Evolutionary conservation across 306 rosid species (phyloP).

Genomic region (Rosa multiflora): DNA sequence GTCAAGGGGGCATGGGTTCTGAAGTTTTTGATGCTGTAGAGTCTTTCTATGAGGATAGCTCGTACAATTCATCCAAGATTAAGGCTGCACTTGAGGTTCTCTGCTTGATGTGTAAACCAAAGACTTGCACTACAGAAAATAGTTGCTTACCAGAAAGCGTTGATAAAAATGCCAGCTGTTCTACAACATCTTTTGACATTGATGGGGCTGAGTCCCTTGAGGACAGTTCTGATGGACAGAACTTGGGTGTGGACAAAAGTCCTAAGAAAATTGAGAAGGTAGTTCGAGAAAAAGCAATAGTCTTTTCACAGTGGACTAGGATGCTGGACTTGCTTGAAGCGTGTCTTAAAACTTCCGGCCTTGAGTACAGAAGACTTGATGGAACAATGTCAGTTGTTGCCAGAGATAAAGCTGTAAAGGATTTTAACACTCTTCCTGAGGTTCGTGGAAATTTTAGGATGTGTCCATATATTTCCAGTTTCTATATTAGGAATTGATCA

Average conservation of each 20-base stretch:
- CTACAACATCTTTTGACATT: constrained; percentile 32
- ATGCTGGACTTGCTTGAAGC: constrained; percentile 95
- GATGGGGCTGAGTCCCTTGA: constrained; percentile 31
- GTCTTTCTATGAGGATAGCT: constrained; percentile 45
- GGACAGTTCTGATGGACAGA: constrained; percentile 37
- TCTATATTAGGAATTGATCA: not conserved
- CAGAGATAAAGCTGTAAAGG: constrained; percentile 98
- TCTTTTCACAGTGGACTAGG: constrained; percentile 99
- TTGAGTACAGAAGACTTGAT: constrained; percentile 94
- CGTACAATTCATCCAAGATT: constrained; percentile 76
- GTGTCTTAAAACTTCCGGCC: constrained; percentile 71
- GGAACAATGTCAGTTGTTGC: constrained; percentile 94
- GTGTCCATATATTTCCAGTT: not conserved
- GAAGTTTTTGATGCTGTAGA: constrained; percentile 51
- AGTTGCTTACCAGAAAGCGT: constrained; percentile 27
- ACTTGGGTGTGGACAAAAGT: constrained; percentile 32
- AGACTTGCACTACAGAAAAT: constrained; percentile 29
- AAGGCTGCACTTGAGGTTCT: constrained; percentile 93
- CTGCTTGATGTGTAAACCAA: constrained; percentile 55
- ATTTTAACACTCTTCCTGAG: constrained; percentile 93
- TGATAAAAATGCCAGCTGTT: constrained; percentile 39
- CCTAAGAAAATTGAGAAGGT: constrained; percentile 36
- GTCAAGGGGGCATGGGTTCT: constrained; percentile 45
- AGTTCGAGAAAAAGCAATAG: constrained; percentile 83
- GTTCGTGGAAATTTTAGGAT: constrained; percentile 52